Base-by-base conservation (phyloP, 345 rosid species). In the Anacardium occidentale region DNA sequence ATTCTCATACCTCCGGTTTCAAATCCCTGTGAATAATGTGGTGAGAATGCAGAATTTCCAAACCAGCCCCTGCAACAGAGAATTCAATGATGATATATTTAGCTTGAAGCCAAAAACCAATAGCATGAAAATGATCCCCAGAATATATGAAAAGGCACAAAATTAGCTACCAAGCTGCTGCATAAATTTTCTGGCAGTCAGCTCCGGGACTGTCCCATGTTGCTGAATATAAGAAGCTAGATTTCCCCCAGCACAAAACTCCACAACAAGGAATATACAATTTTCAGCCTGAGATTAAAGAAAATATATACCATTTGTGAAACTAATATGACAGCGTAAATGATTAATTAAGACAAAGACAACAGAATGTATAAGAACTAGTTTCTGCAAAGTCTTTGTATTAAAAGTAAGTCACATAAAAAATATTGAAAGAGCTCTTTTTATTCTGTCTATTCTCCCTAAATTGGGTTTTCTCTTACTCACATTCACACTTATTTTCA, bases 11-110 rank as follows among this genome's bases (percentile, higher is more conserved):
- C 89, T 87, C 84, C 0, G 89, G 92, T 79, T 89, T 89, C 76
- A 91, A 69, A 74, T 91, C 92, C 68, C 91, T 79, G 66, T 87
- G 92, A 50, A 91, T 73, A 48, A 89, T 75, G 59, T 84, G 83
- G 53, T 79, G 78, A 70, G 85, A 80, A 25, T 85, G 86, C 70
- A 89, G 74, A 63, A 89, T 70, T 69, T 86, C 83, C 81, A 89
- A 75, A 74, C 90, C 92, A 76, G 85, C 86, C 62, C 91, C 94
- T 89, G 56, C 75, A 78, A 25, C 57, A 79, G 5, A 48, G 32
- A 53, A 64, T 69, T 60, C 3, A 63, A 50, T 20, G 59, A n/a
- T 25, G 22, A 69, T 62, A 56, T 8, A 54, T 44, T 2, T 29
- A 29, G 3, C 58, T 53, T 8, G 32, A 68, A 53, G 66, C 4